Conservation (phyloP, 2,329 filamentous ascomycete genomes). For the Cordyceps javanica region DNA sequence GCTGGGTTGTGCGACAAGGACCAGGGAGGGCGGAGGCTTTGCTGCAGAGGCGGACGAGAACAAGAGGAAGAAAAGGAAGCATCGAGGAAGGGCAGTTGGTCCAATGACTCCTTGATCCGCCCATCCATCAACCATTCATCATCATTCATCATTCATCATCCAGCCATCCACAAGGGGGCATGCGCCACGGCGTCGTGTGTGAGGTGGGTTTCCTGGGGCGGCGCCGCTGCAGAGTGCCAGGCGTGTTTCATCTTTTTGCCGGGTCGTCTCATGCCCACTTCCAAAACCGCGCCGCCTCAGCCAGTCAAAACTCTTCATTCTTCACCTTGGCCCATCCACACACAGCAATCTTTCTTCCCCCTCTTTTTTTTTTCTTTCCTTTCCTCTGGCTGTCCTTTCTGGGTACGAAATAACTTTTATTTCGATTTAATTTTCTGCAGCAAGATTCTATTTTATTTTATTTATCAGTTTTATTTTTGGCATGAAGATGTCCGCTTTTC, state of each 20-base stretch:
- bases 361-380: not conserved
- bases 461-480: not conserved
- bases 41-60: too few relatives aligned
- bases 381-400: not conserved
- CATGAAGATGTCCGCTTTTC: constrained; percentile 1
- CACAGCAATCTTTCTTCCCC: not conserved
- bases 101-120: too few relatives aligned
- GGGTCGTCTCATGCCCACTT: constrained; percentile 14
- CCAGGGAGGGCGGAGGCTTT: too few relatives aligned
- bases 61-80: not conserved
- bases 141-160: not conserved
- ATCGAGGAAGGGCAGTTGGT: too few relatives aligned
- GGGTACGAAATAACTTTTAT: not conserved
- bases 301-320: not conserved
- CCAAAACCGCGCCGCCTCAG: not conserved
- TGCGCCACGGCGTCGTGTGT: not conserved
- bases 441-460: not conserved
- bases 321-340: too few relatives aligned
- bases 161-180: not conserved
- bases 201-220: not conserved
- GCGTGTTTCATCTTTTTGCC: constrained; percentile 17
- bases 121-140: too few relatives aligned
- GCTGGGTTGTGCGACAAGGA: not conserved
- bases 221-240: constrained; percentile 12
- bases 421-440: not conserved